Evolutionary conservation across 2,329 filamentous ascomycete genomes (phyloP).

Genomic region (Furcasterigmium sp.): DNA sequence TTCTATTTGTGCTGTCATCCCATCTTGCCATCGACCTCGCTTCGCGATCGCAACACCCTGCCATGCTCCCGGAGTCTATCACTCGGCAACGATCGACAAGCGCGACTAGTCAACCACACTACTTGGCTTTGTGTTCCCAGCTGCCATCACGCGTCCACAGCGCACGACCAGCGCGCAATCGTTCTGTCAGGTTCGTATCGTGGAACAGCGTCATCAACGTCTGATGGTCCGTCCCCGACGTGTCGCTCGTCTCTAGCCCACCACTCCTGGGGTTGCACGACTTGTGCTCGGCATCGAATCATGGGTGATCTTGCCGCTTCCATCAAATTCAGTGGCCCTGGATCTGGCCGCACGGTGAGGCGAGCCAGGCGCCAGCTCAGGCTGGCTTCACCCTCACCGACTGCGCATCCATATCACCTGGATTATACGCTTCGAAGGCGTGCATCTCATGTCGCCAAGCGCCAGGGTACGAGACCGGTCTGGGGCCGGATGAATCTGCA

Average conservation of each 20-base stretch:
- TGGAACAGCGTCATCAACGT: background rate
- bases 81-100: too few relatives aligned
- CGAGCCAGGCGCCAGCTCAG: background rate
- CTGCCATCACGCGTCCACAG: too few relatives aligned
- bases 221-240: background rate
- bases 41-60: too few relatives aligned
- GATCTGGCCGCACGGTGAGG: background rate
- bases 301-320: background rate
- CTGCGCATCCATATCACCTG: background rate
- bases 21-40: too few relatives aligned
- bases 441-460: background rate
- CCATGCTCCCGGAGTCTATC: too few relatives aligned
- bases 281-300: background rate
- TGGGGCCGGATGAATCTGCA: background rate
- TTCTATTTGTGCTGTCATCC: too few relatives aligned
- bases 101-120: too few relatives aligned
- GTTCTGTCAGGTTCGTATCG: background rate
- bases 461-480: background rate
- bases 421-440: background rate
- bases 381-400: conserved; percentile 1
- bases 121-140: too few relatives aligned
- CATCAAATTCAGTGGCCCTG: background rate
- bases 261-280: background rate
- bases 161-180: too few relatives aligned
- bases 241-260: background rate